Base-by-base conservation (phyloP, 805 yeast species). In the Ogataea paraovalis region DNA sequence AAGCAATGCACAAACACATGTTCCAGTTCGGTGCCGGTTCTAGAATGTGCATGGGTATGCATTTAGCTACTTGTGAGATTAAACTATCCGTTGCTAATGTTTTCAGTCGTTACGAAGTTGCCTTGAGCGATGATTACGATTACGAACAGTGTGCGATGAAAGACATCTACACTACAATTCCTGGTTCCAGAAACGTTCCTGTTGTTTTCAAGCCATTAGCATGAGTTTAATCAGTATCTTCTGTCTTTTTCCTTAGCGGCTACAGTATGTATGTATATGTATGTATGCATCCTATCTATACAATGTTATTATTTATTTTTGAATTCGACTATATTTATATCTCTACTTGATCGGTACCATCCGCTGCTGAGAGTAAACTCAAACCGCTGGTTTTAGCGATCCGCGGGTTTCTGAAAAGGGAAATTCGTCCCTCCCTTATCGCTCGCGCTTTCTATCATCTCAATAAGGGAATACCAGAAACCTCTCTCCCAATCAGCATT, bases 21-120 rank as follows among this genome's bases (percentile, higher is more conserved):
- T 75, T 83, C 74, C 81, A 85, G 0, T 85, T 85, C 67, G 90
- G 91, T 1, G 76, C 80, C 37, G 92, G 91, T 2, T 71, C 81
- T 19, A 67, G 89, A 52, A 83, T 83, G 89, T 85, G 92, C 57
- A 67, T 83, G 45, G 91, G 92, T 1, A 75, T 80, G 80, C 73
- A 84, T 58, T 60, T 85, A 37, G 90, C 90, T 0, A 63, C 77
- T 18, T 76, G 78, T 38, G 90, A 83, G 58, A 81, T 84, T 71
- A 84, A 83, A 59, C 56, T 82, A 39, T 73, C 76, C 12, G 57
- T 80, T 25, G 78, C 81, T 9, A 73, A 74, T 48, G 60, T 85
- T 16, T 77, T 82, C 57, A 74, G 78, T 72, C 70, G 76, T 42
- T 79, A 60, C 53, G 45, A 52, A 12, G 62, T 64, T 34, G 32